These are phyloP conservation scores for Bipolaris victoriae DNA, from an alignment of 2,329 filamentous ascomycete species.

Conservation along the genomic window DNA sequence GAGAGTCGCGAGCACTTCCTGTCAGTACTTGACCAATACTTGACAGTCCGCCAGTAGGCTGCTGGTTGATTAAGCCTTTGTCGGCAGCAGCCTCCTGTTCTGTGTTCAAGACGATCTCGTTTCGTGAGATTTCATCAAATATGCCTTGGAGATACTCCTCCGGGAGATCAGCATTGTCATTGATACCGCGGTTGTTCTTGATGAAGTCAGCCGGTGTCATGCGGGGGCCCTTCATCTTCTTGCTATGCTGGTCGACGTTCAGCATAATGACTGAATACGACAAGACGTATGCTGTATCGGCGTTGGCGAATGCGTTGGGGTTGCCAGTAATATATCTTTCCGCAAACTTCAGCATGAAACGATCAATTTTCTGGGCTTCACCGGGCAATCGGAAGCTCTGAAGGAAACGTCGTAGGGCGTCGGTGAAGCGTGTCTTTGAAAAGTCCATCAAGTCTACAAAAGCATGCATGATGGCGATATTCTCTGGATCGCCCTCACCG, in stretches of 20 bases:
- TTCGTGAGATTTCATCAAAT: conserved; percentile 86
- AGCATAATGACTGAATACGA: conserved; percentile 96
- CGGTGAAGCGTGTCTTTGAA: conserved; percentile 86
- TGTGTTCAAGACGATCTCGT: conserved; percentile 94
- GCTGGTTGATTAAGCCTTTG: conserved; percentile 64
- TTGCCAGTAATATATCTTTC: conserved; percentile 95
- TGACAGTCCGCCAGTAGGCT: conserved; percentile 71
- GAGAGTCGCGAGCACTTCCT: conserved; percentile 88
- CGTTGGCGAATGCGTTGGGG: conserved; percentile 96
- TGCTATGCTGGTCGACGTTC: conserved; percentile 94
- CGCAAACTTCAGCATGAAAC: conserved; percentile 98
- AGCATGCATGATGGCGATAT: conserved; percentile 97
- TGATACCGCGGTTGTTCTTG: conserved; percentile 98
- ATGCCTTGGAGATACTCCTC: conserved; percentile 89
- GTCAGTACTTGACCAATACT: conserved; percentile 87
- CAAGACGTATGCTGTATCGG: conserved; percentile 94
- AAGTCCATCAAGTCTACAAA: conserved; percentile 98
- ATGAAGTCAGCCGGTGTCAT: conserved; percentile 99
- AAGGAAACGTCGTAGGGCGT: conserved; percentile 86
- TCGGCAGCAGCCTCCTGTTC: conserved; percentile 90
- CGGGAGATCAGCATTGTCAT: conserved; percentile 91
- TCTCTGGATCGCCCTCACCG: conserved; percentile 89
- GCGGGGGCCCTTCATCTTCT: conserved; percentile 76
- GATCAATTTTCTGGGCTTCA: conserved; percentile 98
- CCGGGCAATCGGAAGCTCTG: conserved; percentile 94